Evolutionary conservation across 192 early-diverging fungal species (phyloP).

Genomic region (Coemansia sp.): DNA sequence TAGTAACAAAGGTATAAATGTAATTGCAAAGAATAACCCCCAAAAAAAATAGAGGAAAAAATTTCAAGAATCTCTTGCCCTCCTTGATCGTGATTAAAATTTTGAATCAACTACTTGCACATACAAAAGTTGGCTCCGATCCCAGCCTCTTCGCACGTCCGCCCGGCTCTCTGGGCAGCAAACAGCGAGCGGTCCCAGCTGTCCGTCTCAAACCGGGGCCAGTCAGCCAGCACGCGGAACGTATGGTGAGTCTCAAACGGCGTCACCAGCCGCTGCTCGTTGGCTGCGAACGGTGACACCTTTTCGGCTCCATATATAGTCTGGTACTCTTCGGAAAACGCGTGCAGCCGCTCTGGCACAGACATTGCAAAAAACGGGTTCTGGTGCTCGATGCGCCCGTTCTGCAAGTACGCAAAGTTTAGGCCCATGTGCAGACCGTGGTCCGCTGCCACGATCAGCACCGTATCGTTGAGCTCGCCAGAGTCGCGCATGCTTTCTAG

Average conservation of each 20-base stretch:
- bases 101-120: slow-evolving; percentile 7
- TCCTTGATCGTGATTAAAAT: background rate
- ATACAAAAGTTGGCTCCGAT: slow-evolving; percentile 38
- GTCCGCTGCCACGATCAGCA: slow-evolving; percentile 29
- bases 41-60: slow-evolving; percentile 1
- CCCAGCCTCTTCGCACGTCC: slow-evolving; percentile 33
- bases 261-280: slow-evolving; percentile 45
- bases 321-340: slow-evolving; percentile 30
- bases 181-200: slow-evolving; percentile 34
- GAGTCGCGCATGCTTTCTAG: slow-evolving; percentile 23
- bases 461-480: slow-evolving; percentile 42
- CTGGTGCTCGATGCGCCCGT: slow-evolving; percentile 44
- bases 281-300: slow-evolving; percentile 22
- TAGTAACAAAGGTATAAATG: background rate
- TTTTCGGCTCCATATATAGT: slow-evolving; percentile 6
- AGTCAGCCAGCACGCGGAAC: slow-evolving; percentile 36
- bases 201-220: slow-evolving; percentile 23
- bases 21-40: no score
- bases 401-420: slow-evolving; percentile 43
- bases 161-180: slow-evolving; percentile 21
- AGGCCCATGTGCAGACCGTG: slow-evolving; percentile 50
- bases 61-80: background rate
- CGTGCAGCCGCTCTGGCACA: slow-evolving; percentile 33
- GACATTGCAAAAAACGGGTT: slow-evolving; percentile 44
- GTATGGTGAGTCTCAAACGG: slow-evolving; percentile 42